These are phyloP conservation scores for Orbilia brochopaga DNA, from an alignment of 2,329 filamentous ascomycete species.

Conservation along the genomic window DNA sequence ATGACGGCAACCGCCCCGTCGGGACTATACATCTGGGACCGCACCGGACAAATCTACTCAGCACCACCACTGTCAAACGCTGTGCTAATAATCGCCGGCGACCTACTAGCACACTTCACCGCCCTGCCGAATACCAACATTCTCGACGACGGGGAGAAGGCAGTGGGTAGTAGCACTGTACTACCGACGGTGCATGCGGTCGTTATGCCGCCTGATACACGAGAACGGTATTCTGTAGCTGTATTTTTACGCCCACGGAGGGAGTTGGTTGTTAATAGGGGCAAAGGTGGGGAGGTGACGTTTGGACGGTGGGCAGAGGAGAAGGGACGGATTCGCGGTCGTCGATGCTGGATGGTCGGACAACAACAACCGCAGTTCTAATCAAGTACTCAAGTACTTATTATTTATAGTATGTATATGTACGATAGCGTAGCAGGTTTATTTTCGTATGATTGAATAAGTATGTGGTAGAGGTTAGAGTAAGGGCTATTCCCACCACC, in stretches of 20 bases:
- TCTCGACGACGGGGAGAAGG: conserved; percentile 6
- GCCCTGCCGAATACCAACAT: conserved; percentile 18
- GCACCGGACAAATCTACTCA: conserved; percentile 35
- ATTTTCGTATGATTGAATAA: too few species aligned
- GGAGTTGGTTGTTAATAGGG: conserved; percentile 30
- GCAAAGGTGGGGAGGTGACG: conserved; percentile 26
- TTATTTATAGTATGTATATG: too few species aligned
- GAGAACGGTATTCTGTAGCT: conserved; percentile 40
- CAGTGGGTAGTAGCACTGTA: conserved; percentile 22
- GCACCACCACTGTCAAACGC: conserved; percentile 40
- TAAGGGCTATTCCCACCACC: too few species aligned
- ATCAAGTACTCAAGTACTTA: too few species aligned
- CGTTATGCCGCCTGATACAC: conserved; percentile 23
- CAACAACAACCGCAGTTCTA: conserved; percentile 14
- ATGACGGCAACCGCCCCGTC: conserved; percentile 44
- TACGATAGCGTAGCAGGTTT: neutral
- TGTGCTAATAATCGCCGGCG: conserved; percentile 32
- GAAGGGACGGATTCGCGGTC: conserved; percentile 31
- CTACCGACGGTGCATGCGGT: conserved; percentile 41
- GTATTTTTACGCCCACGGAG: conserved; percentile 44
- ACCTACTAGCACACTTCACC: conserved; percentile 44
- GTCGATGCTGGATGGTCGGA: conserved; percentile 47
- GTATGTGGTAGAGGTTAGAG: too few species aligned
- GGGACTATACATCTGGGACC: conserved; percentile 41
- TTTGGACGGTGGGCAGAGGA: conserved; percentile 46